Evolutionary conservation across 495 filamentous ascomycete genomes (phyloP).

Genomic region (Aspergillus saccharolyticus): DNA sequence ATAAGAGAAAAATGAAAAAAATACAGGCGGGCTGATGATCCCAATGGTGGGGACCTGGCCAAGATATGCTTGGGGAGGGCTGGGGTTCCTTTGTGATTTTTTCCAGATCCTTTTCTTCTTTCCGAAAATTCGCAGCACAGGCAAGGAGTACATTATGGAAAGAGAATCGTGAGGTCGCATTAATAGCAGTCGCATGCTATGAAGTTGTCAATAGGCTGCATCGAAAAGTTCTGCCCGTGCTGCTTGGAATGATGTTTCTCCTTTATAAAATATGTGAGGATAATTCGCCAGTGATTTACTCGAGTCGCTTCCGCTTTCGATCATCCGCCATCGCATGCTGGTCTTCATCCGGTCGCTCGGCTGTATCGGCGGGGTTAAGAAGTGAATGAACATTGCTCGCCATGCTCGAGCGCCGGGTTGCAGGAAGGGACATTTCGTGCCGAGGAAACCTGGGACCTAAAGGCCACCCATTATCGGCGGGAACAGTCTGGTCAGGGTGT

Average conservation of each 20-base stretch:
- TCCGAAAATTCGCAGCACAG: background rate
- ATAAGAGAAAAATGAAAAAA: slow-evolving; percentile 7
- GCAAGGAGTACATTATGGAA: background rate
- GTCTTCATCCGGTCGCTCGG: slow-evolving; percentile 67
- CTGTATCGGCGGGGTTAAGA: slow-evolving; percentile 81
- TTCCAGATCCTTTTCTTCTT: background rate
- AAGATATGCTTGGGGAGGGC: background rate
- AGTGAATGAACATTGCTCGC: slow-evolving; percentile 71
- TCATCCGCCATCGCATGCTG: slow-evolving; percentile 55
- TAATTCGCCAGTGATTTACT: slow-evolving; percentile 28
- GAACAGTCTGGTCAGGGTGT: slow-evolving; percentile 45
- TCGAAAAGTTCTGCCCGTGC: background rate
- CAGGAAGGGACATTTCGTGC: slow-evolving; percentile 50
- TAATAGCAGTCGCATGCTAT: background rate
- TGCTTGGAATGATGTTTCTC: no score
- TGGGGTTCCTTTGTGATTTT: background rate
- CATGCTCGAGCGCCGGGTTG: slow-evolving; percentile 68
- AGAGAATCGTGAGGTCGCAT: background rate
- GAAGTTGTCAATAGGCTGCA: no score
- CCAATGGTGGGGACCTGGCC: slow-evolving; percentile 9
- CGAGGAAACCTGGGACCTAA: slow-evolving; percentile 43
- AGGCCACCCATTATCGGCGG: slow-evolving; percentile 54
- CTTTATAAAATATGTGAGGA: no score
- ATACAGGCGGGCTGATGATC: slow-evolving; percentile 4
- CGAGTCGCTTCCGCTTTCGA: slow-evolving; percentile 74